phyloP scores from a whole-genome alignment of 2,329 filamentous ascomycete genomes.

The Celoporthe dispersa region DNA sequence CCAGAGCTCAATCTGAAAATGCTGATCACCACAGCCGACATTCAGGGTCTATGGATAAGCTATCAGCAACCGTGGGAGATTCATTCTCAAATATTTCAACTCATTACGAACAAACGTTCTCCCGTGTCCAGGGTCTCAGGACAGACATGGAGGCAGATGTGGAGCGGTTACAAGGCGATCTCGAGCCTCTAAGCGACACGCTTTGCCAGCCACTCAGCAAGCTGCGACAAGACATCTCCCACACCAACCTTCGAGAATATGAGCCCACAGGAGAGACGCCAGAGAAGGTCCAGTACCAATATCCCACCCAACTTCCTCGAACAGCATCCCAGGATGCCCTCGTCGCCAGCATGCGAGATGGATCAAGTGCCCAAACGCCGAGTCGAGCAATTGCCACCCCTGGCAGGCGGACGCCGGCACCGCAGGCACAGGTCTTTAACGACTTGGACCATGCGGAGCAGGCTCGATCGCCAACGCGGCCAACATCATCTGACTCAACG shows the following conservation, averaged over 20 bases:
- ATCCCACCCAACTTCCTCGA: constrained; percentile 76
- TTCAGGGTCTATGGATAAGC: constrained; percentile 63
- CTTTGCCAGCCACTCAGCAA: constrained; percentile 72
- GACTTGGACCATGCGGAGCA: constrained; percentile 32
- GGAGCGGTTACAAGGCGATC: constrained; percentile 58
- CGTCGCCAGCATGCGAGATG: constrained; percentile 43
- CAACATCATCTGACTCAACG: constrained; percentile 34
- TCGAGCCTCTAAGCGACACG: constrained; percentile 63
- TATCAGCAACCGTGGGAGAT: constrained; percentile 71
- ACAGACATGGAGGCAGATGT: constrained; percentile 68
- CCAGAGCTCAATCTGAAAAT: constrained; percentile 80
- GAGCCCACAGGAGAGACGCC: constrained; percentile 85
- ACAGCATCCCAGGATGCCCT: constrained; percentile 60
- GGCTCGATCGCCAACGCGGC: constrained; percentile 31
- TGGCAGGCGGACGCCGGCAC: constrained; percentile 39
- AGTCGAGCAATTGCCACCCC: constrained; percentile 33
- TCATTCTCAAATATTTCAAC: constrained; percentile 74
- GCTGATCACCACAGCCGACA: constrained; percentile 75
- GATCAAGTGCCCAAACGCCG: constrained; percentile 15
- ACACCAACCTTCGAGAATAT: constrained; percentile 76
- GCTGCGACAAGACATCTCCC: constrained; percentile 71
- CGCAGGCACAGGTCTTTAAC: constrained; percentile 33
- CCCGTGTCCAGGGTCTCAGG: constrained; percentile 70
- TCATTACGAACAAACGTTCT: constrained; percentile 71
- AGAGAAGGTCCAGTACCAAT: constrained; percentile 79